These are phyloP conservation scores for Lotus japonicus DNA, from an alignment of 306 rosid genomes.

Conservation along the genomic window DNA sequence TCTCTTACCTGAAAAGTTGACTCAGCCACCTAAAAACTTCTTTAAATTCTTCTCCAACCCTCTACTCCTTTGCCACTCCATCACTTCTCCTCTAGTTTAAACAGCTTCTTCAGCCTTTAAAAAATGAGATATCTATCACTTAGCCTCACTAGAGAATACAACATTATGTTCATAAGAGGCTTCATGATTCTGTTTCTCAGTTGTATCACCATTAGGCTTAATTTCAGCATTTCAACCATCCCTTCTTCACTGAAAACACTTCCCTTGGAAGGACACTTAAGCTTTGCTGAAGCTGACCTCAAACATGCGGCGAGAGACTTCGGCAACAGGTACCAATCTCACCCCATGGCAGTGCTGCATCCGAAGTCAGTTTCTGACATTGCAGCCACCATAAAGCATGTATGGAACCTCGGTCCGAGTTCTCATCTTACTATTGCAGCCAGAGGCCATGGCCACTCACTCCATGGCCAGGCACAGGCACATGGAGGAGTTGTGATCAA, in stretches of 20 bases:
- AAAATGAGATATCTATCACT: slow-evolving; percentile 40
- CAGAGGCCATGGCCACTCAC: slow-evolving; percentile 97
- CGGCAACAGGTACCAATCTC: slow-evolving; percentile 68
- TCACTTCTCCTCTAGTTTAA: slow-evolving; percentile 5
- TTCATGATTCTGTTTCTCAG: slow-evolving; percentile 50
- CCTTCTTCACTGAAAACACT: slow-evolving; percentile 54
- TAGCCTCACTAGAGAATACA: slow-evolving; percentile 34
- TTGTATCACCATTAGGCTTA: slow-evolving; percentile 15
- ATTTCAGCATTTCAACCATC: slow-evolving; percentile 44
- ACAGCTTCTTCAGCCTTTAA: background rate
- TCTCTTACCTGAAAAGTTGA: slow-evolving; percentile 37
- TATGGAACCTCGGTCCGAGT: slow-evolving; percentile 66
- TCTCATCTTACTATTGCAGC: slow-evolving; percentile 86
- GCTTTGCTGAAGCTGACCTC: slow-evolving; percentile 53
- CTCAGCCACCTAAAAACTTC: slow-evolving; percentile 45
- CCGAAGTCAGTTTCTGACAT: slow-evolving; percentile 81
- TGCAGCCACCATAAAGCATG: slow-evolving; percentile 54
- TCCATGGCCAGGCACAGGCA: slow-evolving; percentile 88
- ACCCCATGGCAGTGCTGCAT: slow-evolving; percentile 71
- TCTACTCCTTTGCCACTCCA: slow-evolving; percentile 30
- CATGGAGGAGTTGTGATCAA: slow-evolving; percentile 77
- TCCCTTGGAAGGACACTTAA: slow-evolving; percentile 67
- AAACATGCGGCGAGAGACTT: slow-evolving; percentile 72
- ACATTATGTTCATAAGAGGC: slow-evolving; percentile 24
- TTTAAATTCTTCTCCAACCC: slow-evolving; percentile 52